Base-by-base conservation (phyloP, 306 rosid species). In the Dalbergia oliveri region DNA sequence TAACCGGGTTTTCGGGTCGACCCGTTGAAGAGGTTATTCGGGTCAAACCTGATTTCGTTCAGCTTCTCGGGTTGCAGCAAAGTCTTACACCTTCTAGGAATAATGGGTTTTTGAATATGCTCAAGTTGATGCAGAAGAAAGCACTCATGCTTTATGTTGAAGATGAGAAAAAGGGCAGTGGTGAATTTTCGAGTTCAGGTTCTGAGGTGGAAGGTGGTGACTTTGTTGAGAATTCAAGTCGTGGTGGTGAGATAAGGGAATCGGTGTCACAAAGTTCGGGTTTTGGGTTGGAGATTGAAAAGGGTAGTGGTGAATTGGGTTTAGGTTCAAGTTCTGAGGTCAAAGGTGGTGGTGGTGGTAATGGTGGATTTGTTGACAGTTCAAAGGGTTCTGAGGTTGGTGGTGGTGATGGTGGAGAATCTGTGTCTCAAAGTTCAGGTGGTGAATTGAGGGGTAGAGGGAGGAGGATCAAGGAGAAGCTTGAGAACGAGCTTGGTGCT, bases 81-180 rank as follows among this genome's bases (percentile, higher is more conserved):
- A 93, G 94, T 61, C 78, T 96, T 4, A 88, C 97, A 1, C 91
- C 96, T 61, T 93, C 98, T 1, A 89, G 99, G 85, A 96, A 96
- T 72, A 96, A 96, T 69, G 99, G 98, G 34, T 93, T 93, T 73
- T 64, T 96, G 89, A 96, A 96, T 79, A 93, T 96, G 98, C 84
- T 96, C 84, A 93, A 81, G 57, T 82, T 96, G 89, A 96, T 93
- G 98, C 98, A 96, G 89, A 91, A 82, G 41, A 96, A 93, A 74
- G 98, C 97, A 1, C 81, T 87, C 33, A 41, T 77, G 71, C 73
- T 95, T 82, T 75, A 60, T 16, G 76, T 91, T n/a, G 95, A 88
- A 66, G 88, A 86, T 9, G 91, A 92, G 16, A 49, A 49, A 79
- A 91, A 85, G 49, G 88, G 86, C 7, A 47, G 58, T 6, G 47